Evolutionary conservation across 257 asterid genomes (phyloP).

Genomic region (Nyctanthes arbortristis): DNA sequence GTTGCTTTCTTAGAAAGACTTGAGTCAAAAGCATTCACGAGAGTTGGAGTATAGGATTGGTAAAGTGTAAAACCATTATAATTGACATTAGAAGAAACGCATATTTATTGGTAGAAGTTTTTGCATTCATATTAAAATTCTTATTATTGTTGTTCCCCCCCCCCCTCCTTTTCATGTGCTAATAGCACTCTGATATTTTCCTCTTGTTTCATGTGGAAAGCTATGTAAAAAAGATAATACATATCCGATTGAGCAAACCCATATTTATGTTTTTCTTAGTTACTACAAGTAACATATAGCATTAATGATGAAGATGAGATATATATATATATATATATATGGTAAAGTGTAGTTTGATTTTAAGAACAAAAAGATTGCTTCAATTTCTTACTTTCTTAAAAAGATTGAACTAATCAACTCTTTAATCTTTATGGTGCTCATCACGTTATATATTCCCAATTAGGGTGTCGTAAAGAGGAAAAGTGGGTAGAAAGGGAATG

Average conservation of each 20-base stretch:
- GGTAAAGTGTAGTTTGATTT: neutral
- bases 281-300: too few relatives aligned
- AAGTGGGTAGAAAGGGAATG: neutral
- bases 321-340: too few relatives aligned
- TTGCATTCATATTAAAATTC: neutral
- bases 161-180: too few relatives aligned
- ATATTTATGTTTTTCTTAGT: too few relatives aligned
- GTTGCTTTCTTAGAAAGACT: constrained; percentile 39
- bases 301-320: neutral
- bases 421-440: neutral
- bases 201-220: too few relatives aligned
- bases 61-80: constrained; percentile 31
- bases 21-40: constrained; percentile 35
- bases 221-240: too few relatives aligned
- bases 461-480: neutral
- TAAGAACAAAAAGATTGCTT: neutral
- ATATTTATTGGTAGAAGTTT: constrained; percentile 7
- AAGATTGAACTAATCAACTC: neutral
- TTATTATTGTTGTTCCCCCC: too few relatives aligned
- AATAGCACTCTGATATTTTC: too few relatives aligned
- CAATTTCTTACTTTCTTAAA: neutral
- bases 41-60: constrained; percentile 40
- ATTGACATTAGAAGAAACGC: constrained; percentile 30
- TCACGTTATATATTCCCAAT: neutral
- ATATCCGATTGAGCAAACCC: too few relatives aligned